Percentiles rank a stretch among this genome's conserved stretches.
Conservation (phyloP, 148 eudicot species). For the Silene latifolia region DNA sequence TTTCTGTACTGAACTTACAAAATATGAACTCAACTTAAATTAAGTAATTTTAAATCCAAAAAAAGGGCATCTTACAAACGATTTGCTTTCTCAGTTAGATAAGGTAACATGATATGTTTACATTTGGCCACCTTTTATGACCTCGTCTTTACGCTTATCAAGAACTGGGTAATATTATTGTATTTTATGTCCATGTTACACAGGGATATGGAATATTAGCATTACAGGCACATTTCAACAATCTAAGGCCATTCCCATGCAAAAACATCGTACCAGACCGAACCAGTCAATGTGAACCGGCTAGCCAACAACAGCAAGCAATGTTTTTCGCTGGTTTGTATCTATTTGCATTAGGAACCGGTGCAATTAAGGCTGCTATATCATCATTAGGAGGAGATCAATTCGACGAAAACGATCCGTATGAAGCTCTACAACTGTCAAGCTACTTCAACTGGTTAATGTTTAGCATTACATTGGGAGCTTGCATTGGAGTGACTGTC, state of each 20-base stretch:
- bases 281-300: not conserved
- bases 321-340: not conserved
- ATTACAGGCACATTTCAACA: not conserved
- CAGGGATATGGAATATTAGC: constrained; percentile 1
- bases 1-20: no score
- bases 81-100: no score
- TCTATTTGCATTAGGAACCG: constrained; percentile 3
- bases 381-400: constrained; percentile 6
- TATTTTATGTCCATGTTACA: no score
- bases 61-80: no score
- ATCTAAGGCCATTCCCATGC: constrained; percentile 3
- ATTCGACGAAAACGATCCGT: not conserved
- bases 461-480: constrained; percentile 1
- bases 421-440: not conserved
- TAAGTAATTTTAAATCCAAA: no score
- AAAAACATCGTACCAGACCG: not conserved
- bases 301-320: not conserved
- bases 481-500: constrained; percentile 3
- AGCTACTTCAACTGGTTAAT: constrained; percentile 9
- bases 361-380: not conserved
- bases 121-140: no score
- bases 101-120: no score
- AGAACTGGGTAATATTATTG: no score
- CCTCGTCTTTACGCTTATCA: no score
- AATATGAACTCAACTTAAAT: no score